Conservation (phyloP, 371 early-diverging fungal species). For the Actinomucor elegans region DNA sequence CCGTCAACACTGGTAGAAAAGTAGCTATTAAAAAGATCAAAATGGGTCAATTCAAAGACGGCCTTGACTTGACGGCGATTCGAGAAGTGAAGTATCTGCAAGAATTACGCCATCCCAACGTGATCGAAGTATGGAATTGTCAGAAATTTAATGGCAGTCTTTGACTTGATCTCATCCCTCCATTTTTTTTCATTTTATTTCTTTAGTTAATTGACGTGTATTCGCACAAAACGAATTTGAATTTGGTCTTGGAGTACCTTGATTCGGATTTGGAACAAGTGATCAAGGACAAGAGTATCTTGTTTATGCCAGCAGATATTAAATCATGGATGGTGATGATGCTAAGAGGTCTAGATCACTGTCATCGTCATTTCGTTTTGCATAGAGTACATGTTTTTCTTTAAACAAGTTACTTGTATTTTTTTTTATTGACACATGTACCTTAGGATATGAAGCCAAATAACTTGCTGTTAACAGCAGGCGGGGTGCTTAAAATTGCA, state of each 20-base stretch:
- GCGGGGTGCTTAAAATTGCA: conserved; percentile 96
- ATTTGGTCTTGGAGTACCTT: conserved; percentile 95
- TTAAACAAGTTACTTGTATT: too few species aligned
- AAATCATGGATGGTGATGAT: conserved; percentile 99
- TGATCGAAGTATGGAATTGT: conserved; percentile 69
- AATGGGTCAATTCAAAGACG: conserved; percentile 82
- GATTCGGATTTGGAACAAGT: conserved; percentile 97
- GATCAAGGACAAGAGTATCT: conserved; percentile 92
- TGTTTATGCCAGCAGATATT: conserved; percentile 97
- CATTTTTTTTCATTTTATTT: too few species aligned
- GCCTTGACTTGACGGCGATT: conserved; percentile 94
- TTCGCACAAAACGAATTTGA: conserved; percentile 88
- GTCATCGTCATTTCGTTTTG: conserved; percentile 92
- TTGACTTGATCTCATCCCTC: not conserved
- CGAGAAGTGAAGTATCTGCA: conserved; percentile 97
- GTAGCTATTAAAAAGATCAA: conserved; percentile 98
- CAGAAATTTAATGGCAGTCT: too few species aligned
- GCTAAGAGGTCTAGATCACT: conserved; percentile 90
- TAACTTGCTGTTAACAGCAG: conserved; percentile 92
- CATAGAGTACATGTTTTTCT: conserved; percentile 68
- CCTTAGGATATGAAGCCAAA: conserved; percentile 98
- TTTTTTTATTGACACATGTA: not conserved
- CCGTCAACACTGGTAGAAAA: conserved; percentile 56
- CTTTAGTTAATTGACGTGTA: conserved; percentile 90
- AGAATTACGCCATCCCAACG: conserved; percentile 90